Conservation (phyloP, 2,329 filamentous ascomycete genomes). For the Tolypocladium pustulatum region DNA sequence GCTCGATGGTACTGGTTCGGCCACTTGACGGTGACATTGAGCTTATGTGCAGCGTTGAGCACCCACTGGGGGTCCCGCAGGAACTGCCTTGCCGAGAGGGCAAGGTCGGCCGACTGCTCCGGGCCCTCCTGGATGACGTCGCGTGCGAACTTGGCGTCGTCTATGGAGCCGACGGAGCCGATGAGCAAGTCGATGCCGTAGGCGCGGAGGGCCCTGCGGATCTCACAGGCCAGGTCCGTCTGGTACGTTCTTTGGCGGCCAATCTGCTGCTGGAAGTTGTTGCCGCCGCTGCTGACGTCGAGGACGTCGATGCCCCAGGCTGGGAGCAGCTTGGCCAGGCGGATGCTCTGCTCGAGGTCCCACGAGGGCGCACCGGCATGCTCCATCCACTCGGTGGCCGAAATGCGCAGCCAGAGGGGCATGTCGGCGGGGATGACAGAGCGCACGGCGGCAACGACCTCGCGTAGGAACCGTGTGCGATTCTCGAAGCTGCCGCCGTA, state of each 20-base stretch:
- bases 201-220: slow-evolving; percentile 54
- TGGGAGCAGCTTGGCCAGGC: slow-evolving; percentile 59
- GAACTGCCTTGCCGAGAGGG: slow-evolving; percentile 65
- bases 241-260: slow-evolving; percentile 59
- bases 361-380: slow-evolving; percentile 39
- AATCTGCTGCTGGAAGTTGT: slow-evolving; percentile 52
- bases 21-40: slow-evolving; percentile 61
- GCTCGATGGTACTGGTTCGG: slow-evolving; percentile 52
- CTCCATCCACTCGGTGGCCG: slow-evolving; percentile 55
- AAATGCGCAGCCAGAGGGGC: slow-evolving; percentile 49
- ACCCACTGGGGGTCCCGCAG: slow-evolving; percentile 74
- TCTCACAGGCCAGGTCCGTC: slow-evolving; percentile 57
- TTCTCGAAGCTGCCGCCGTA: slow-evolving; percentile 60
- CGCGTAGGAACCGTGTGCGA: slow-evolving; percentile 48
- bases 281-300: slow-evolving; percentile 71
- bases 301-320: slow-evolving; percentile 69
- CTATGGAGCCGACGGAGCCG: slow-evolving; percentile 66
- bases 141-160: slow-evolving; percentile 56
- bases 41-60: slow-evolving; percentile 59
- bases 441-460: slow-evolving; percentile 41
- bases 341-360: slow-evolving; percentile 52
- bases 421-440: slow-evolving; percentile 39
- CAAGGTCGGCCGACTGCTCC: slow-evolving; percentile 47
- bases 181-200: slow-evolving; percentile 48
- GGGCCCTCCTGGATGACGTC: slow-evolving; percentile 37